Conservation (phyloP, 192 early-diverging fungal species). For the Cetraspora pellucida region DNA sequence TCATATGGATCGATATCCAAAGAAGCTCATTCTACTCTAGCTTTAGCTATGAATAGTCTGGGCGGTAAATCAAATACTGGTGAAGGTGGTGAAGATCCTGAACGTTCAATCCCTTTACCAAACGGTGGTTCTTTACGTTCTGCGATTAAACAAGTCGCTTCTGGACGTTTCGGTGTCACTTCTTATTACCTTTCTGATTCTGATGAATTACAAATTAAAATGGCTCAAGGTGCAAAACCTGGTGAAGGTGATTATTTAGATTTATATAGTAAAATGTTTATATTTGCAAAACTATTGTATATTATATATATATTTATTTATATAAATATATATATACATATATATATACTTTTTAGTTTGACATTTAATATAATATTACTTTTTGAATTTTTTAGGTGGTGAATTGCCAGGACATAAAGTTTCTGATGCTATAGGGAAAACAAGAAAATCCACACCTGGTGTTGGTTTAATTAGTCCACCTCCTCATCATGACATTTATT, state of each 20-base stretch:
- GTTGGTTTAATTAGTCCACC: conserved; percentile 96
- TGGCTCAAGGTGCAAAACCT: conserved; percentile 99
- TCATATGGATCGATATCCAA: conserved; percentile 96
- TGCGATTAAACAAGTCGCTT: conserved; percentile 98
- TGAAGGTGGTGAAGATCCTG: conserved; percentile 95
- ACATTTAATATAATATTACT: not conserved
- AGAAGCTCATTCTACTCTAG: conserved; percentile 91
- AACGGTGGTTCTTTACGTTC: conserved; percentile 86
- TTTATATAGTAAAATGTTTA: too few relatives aligned
- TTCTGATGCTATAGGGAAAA: conserved; percentile 77
- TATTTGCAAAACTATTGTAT: too few relatives aligned
- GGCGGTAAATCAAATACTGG: conserved; percentile 99
- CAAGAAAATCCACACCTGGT: conserved; percentile 93
- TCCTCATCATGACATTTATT: conserved; percentile 99
- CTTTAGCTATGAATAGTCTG: conserved; percentile 92
- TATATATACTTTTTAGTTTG: conserved; percentile 12
- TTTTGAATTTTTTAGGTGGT: not conserved
- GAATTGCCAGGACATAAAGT: conserved; percentile 69
- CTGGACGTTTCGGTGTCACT: conserved; percentile 97
- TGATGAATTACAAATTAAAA: conserved; percentile 99
- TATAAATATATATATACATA: conserved; percentile 37
- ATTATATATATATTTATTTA: conserved; percentile 40
- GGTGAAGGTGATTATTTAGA: conserved; percentile 88
- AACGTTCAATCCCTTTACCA: conserved; percentile 67
- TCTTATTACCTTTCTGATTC: conserved; percentile 91